Evolutionary conservation across 768 basidiomycete species (phyloP), one percentile per base, ranked within the genome.

Genomic region (Candolleomyces efflorescens): DNA sequence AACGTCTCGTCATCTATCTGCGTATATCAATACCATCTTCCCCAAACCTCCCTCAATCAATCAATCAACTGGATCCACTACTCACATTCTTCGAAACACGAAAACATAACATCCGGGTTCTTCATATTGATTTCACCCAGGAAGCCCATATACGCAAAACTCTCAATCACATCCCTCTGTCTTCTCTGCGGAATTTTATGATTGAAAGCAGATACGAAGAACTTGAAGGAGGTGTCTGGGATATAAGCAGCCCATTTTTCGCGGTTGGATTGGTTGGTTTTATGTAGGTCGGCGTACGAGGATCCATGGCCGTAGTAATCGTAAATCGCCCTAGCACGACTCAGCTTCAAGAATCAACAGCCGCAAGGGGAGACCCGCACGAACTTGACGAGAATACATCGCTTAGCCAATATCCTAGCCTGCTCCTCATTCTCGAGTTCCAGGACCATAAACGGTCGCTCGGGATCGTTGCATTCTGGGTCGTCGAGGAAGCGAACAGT

Each of bases 51-150:
- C 7, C 26, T 38, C n/a, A 17, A 51, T 20, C 26, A n/a, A n/a
- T n/a, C n/a, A n/a, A n/a, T n/a, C n/a, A n/a, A n/a, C n/a, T n/a
- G n/a, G n/a, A n/a, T n/a, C n/a, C n/a, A n/a, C n/a, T 36, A 72
- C 84, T 60, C 59, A 94, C 94, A 96, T 75, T 96, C 94, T 76
- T 97, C 95, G 55, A 89, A 90, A 52, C 87, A 84, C 0, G 83
- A 82, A 23, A 92, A 73, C 9, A 79, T 79, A 27, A 93, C 81
- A 45, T 93, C 84, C 0, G 95, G 90, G 45, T 77, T 76, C 60
- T 85, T 86, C 82, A 98, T 82, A 54, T 90, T 84, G 62, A 97
- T 92, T 63, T 82, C 82, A 12, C 94, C 94, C 57, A 78, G 69
- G 60, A 94, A 86, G 18, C 74, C 84, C 89, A 98, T 93, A 67